Evolutionary conservation across 495 filamentous ascomycete genomes (phyloP).

Genomic region (Jackrogersella multiformis): DNA sequence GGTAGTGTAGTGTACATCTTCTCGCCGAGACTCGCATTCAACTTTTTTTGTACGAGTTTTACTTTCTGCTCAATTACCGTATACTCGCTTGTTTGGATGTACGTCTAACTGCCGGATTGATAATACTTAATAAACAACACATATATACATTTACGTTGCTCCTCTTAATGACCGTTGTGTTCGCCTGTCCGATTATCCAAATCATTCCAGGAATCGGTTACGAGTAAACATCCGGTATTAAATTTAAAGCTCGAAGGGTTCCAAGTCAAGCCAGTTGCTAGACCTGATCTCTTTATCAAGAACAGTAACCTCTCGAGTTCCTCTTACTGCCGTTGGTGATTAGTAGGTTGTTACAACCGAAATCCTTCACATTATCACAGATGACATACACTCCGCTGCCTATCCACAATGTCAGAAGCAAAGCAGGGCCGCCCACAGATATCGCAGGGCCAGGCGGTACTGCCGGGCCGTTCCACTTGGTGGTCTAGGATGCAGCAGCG

Average conservation of each 20-base stretch:
- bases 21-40: not conserved
- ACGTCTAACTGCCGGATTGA: conserved; percentile 17
- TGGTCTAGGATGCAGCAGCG: conserved; percentile 49
- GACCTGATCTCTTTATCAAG: no score
- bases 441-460: conserved; percentile 28
- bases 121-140: conserved; percentile 30
- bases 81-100: conserved; percentile 19
- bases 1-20: no score
- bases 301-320: no score
- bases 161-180: conserved; percentile 26
- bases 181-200: conserved; percentile 6
- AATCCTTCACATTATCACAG: conserved; percentile 1
- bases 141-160: not conserved
- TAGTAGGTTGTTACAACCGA: no score
- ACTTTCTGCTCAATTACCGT: not conserved
- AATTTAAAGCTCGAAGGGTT: not conserved
- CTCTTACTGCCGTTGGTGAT: no score
- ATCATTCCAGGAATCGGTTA: not conserved
- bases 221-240: conserved; percentile 15
- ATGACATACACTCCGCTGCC: conserved; percentile 23
- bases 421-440: conserved; percentile 16
- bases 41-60: not conserved
- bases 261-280: not conserved
- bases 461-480: conserved; percentile 36
- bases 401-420: conserved; percentile 24